Conservation (phyloP, 2,329 filamentous ascomycete genomes). For the Pseudogymnoascus sp. region DNA sequence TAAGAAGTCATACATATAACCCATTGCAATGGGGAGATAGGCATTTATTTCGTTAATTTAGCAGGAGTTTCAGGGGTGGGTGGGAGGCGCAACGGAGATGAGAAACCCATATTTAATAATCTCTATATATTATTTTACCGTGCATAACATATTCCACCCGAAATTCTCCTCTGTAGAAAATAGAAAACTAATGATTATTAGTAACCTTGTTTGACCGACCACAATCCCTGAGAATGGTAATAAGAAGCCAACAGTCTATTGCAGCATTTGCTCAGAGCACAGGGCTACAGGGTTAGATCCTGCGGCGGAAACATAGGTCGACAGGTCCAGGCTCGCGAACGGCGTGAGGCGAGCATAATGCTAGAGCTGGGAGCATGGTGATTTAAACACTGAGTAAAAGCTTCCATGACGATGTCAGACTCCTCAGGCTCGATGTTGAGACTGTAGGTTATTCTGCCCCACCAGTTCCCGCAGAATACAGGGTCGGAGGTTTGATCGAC, state of each 20-base stretch:
- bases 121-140: background rate
- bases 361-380: background rate
- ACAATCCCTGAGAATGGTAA: background rate
- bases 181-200: background rate
- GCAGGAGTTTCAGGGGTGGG: background rate
- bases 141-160: background rate
- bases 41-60: background rate
- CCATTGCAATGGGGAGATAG: background rate
- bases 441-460: background rate
- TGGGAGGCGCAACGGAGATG: background rate
- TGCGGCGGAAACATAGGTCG: background rate
- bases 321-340: background rate
- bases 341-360: background rate
- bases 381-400: background rate
- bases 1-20: background rate
- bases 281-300: background rate
- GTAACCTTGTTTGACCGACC: background rate
- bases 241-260: background rate
- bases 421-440: background rate
- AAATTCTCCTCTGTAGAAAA: background rate
- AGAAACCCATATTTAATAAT: background rate
- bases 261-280: background rate
- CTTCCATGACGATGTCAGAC: background rate
- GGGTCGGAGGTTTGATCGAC: background rate
- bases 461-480: background rate